phyloP scores from a whole-genome alignment of 176 grass and related monocot species.

The Oryza nivara region DNA sequence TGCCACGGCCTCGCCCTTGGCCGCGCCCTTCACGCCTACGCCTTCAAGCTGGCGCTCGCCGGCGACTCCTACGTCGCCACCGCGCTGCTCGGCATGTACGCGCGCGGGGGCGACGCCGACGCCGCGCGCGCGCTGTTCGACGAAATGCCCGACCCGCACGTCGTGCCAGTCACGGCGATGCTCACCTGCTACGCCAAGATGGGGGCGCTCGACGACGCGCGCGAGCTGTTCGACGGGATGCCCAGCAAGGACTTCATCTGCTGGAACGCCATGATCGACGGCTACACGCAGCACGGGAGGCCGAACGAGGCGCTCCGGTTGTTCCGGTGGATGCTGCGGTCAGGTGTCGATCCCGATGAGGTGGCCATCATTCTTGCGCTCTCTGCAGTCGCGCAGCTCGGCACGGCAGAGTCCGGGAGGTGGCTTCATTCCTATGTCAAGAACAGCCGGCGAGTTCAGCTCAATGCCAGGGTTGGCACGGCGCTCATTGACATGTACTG shows the following conservation, averaged over 20 bases:
- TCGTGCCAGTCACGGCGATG: constrained; percentile 90
- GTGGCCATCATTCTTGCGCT: constrained; percentile 64
- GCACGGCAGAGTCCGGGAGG: constrained; percentile 60
- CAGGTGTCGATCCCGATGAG: constrained; percentile 53
- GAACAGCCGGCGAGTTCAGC: constrained; percentile 36
- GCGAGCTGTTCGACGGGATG: constrained; percentile 65
- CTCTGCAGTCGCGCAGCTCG: constrained; percentile 70
- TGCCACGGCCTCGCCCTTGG: constrained; percentile 55
- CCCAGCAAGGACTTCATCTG: constrained; percentile 68
- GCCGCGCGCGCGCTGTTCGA: constrained; percentile 80
- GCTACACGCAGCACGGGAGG: constrained; percentile 73
- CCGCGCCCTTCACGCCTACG: constrained; percentile 72
- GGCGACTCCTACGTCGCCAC: constrained; percentile 72
- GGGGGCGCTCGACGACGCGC: constrained; percentile 61
- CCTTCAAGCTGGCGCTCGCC: constrained; percentile 67
- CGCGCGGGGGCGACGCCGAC: constrained; percentile 59
- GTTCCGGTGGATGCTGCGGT: constrained; percentile 80
- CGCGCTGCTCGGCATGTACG: constrained; percentile 91
- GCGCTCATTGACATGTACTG: constrained; percentile 93
- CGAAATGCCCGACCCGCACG: constrained; percentile 57
- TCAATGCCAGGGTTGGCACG: constrained; percentile 76
- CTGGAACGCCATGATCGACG: constrained; percentile 97
- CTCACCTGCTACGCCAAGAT: constrained; percentile 78
- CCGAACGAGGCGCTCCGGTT: constrained; percentile 60
- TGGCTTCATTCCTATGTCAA: constrained; percentile 86